Conservation (phyloP, 495 filamentous ascomycete genomes). For the Tuber borchii region DNA sequence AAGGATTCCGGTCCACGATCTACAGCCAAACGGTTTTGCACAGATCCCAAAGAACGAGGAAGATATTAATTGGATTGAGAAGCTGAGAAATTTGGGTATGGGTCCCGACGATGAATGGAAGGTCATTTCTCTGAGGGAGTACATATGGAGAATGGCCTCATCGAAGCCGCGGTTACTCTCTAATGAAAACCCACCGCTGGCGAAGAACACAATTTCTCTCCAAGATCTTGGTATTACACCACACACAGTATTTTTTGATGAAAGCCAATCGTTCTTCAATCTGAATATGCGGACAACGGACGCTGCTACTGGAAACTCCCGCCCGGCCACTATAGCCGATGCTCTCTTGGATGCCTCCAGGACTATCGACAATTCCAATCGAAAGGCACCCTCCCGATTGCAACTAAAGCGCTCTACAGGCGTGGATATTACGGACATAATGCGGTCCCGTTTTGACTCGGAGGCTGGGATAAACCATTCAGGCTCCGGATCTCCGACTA, state of each 20-base stretch:
- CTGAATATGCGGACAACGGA: constrained; percentile 17
- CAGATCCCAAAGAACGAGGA: constrained; percentile 74
- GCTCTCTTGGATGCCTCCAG: constrained; percentile 88
- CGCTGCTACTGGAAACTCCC: constrained; percentile 42
- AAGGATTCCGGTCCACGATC: constrained; percentile 43
- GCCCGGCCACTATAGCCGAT: constrained; percentile 74
- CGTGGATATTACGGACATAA: constrained; percentile 21
- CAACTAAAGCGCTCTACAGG: constrained; percentile 21
- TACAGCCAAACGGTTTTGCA: constrained; percentile 44
- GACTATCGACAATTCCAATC: constrained; percentile 65
- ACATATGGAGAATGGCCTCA: constrained; percentile 77
- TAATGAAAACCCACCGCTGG: constrained; percentile 44
- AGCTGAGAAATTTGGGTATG: constrained; percentile 79
- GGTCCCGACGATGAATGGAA: constrained; percentile 80
- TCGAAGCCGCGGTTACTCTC: constrained; percentile 57
- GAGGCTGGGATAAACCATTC: constrained; percentile 17
- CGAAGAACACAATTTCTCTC: constrained; percentile 65
- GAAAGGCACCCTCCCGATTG: constrained; percentile 47
- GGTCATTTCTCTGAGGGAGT: constrained; percentile 75
- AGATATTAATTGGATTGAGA: constrained; percentile 88
- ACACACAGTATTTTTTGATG: constrained; percentile 89
- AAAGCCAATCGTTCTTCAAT: constrained; percentile 47
- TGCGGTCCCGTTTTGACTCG: constrained; percentile 20
- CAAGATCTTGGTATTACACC: constrained; percentile 65
- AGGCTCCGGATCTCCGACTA: constrained; percentile 31